Percentiles rank a stretch among this genome's conserved stretches.
phyloP scores from a whole-genome alignment of 768 basidiomycete genomes.

The Boletus edulis region DNA sequence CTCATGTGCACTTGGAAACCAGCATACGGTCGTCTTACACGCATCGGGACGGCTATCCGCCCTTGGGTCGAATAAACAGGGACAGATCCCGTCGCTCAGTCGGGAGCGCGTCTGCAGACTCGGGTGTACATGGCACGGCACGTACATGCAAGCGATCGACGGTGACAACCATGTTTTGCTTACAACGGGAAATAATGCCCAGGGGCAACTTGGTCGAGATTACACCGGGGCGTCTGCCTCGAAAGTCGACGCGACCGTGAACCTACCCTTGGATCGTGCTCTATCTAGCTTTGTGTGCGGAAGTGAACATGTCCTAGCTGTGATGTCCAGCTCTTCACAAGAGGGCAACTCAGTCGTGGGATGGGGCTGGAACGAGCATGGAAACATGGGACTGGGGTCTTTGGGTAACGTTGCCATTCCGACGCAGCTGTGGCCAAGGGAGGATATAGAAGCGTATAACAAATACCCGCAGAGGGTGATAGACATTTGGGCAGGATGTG shows the following conservation, averaged over 20 bases:
- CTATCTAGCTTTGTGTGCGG: constrained; percentile 59
- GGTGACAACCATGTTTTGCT: constrained; percentile 32
- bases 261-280: constrained; percentile 24
- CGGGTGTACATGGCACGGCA: constrained; percentile 80
- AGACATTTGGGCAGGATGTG: constrained; percentile 30
- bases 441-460: constrained; percentile 1
- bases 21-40: constrained; percentile 47
- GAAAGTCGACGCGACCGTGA: constrained; percentile 5
- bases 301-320: constrained; percentile 77
- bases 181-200: constrained; percentile 51
- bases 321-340: constrained; percentile 15
- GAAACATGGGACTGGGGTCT: constrained; percentile 76
- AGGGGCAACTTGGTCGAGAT: constrained; percentile 65
- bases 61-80: constrained; percentile 72
- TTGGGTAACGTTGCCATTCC: constrained; percentile 53
- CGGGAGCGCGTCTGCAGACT: constrained; percentile 33
- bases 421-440: constrained; percentile 51
- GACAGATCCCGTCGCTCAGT: constrained; percentile 51
- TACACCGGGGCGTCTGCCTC: not conserved
- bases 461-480: constrained; percentile 15
- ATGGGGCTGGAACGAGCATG: constrained; percentile 99
- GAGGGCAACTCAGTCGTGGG: constrained; percentile 56
- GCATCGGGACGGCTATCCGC: constrained; percentile 45
- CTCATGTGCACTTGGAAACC: constrained; percentile 46
- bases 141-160: constrained; percentile 44